Conservation (phyloP, 805 yeast species). For the Brettanomyces custersianus region DNA sequence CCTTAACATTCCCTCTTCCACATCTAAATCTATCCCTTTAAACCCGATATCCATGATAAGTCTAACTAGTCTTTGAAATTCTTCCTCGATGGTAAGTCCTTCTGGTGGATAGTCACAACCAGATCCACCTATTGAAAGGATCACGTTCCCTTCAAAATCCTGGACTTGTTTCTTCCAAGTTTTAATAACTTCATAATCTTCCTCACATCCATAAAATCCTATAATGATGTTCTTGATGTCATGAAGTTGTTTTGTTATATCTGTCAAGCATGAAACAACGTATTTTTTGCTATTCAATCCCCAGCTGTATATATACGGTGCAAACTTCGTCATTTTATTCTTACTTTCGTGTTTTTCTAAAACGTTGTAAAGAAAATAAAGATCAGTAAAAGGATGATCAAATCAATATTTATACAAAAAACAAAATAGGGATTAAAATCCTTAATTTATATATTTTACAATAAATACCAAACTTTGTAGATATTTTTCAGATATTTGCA, state of each 20-base stretch:
- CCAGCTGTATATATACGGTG: conserved; percentile 27
- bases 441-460: too few relatives aligned
- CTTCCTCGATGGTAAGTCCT: conserved; percentile 6
- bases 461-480: too few relatives aligned
- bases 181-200: conserved; percentile 17
- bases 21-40: conserved; percentile 21
- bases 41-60: conserved; percentile 12
- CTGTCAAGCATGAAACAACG: conserved; percentile 10
- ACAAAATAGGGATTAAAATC: too few relatives aligned
- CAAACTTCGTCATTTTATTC: conserved; percentile 15
- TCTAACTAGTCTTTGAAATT: conserved; percentile 8
- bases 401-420: too few relatives aligned
- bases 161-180: conserved; percentile 18
- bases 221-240: conserved; percentile 9
- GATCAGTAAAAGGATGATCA: too few relatives aligned
- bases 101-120: conserved; percentile 18
- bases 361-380: too few relatives aligned
- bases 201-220: conserved; percentile 15
- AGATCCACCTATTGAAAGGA: conserved; percentile 26
- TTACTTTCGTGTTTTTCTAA: too few relatives aligned
- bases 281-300: conserved; percentile 11
- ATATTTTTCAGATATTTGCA: too few relatives aligned
- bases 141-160: conserved; percentile 14
- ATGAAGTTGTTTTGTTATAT: conserved; percentile 10
- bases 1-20: conserved; percentile 18